A percentile compares a stretch with the other conserved stretches of the same genome.
Evolutionary conservation across 2,329 filamentous ascomycete genomes (phyloP).

Genomic region (Fusarium chlamydosporum): DNA sequence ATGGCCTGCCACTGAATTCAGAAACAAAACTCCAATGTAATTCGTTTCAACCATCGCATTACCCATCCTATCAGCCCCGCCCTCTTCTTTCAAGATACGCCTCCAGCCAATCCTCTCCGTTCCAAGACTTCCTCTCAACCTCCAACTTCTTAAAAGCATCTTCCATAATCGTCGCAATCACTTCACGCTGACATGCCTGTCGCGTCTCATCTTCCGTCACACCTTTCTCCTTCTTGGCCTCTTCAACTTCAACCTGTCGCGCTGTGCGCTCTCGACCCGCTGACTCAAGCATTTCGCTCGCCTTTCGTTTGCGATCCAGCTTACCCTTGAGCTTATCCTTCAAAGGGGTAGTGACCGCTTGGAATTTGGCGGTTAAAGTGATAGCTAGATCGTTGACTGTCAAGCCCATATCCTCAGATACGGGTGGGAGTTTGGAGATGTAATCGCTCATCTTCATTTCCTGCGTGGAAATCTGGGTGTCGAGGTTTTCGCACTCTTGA

Average conservation of each 20-base stretch:
- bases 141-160: neutral
- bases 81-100: neutral
- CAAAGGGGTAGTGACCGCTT: neutral
- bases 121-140: rapidly evolving
- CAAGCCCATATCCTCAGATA: neutral
- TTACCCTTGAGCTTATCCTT: neutral
- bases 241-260: neutral
- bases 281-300: neutral
- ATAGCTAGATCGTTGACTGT: neutral
- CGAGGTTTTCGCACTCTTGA: neutral
- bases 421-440: neutral
- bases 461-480: neutral
- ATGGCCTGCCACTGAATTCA: too few species aligned
- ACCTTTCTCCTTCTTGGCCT: too few species aligned
- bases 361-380: neutral
- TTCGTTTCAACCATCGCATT: neutral
- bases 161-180: neutral
- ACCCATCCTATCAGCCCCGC: neutral
- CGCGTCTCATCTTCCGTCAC: neutral
- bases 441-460: neutral
- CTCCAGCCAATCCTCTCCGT: neutral
- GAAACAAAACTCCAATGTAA: neutral
- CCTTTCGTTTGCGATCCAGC: neutral
- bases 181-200: neutral
- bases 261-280: neutral